These are phyloP conservation scores for Monilinia polystroma DNA, from an alignment of 2,329 filamentous ascomycete genomes.

Conservation along the genomic window DNA sequence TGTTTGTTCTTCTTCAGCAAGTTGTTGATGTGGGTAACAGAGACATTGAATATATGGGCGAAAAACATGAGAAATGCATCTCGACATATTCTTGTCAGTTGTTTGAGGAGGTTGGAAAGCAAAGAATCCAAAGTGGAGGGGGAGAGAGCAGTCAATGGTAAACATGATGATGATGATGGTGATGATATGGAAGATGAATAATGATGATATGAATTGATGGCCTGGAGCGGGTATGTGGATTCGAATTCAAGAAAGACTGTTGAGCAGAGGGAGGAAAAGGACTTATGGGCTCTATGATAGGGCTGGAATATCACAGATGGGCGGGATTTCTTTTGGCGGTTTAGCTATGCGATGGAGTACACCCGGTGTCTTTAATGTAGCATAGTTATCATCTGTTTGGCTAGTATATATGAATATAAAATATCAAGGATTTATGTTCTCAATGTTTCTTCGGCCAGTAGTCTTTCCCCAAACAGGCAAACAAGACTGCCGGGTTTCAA, in stretches of 20 bases:
- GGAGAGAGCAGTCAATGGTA: neutral
- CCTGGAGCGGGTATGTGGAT: neutral
- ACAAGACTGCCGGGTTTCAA: too few species aligned
- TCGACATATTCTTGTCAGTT: slow-evolving; percentile 13
- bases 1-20: slow-evolving; percentile 55
- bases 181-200: slow-evolving; percentile 10
- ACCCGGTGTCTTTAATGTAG: neutral
- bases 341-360: neutral
- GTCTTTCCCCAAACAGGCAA: too few species aligned
- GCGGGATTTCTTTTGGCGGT: neutral
- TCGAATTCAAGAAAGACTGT: neutral
- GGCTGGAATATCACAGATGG: neutral
- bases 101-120: slow-evolving; percentile 1
- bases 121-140: neutral
- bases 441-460: too few species aligned
- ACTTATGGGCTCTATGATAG: neutral
- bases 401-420: neutral
- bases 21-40: slow-evolving; percentile 48
- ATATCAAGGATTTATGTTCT: too few species aligned
- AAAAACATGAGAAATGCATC: slow-evolving; percentile 26
- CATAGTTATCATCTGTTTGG: neutral
- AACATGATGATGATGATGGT: slow-evolving; percentile 15
- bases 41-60: slow-evolving; percentile 43
- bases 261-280: neutral
- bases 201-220: neutral